Evolutionary conservation across 73 alveolate species (phyloP), one percentile per base, ranked within the genome.

Genomic region (Urostyla sp.): DNA sequence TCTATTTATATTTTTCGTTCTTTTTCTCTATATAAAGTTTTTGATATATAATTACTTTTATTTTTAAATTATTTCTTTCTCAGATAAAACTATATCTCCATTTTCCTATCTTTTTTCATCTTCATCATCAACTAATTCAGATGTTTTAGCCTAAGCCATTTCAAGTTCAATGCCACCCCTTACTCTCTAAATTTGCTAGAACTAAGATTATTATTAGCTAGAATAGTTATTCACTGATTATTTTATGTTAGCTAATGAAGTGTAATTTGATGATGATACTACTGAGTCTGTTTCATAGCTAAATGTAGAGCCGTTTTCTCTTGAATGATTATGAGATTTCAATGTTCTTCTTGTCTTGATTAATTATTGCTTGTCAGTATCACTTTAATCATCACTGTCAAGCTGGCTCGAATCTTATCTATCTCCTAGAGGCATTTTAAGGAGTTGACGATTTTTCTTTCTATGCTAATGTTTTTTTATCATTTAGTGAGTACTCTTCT

Each of bases 401-500:
- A 10, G 10, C 51, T 11, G 20, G 15, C 57, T 28, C 31, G 61
- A 43, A 63, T 4, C 26, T 21, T 49, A 43, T 16, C 30, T 46
- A 2, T 2, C n/a, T 3, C 61, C 79, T 49, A 46, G 44, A 13
- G 83, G 83, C 18, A 69, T 51, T 55, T 75, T 75, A 34, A 75
- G 59, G 7, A 75, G 73, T 44, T 75, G 21, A 24, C 69, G 31
- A 44, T 75, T 75, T 31, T 75, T 20, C 37, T 75, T 75, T 38
- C 87, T 30, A 56, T 50, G 74, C 16, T 75, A 51, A 34, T 40
- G 76, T 78, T 56, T 56, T 51, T 75, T 75, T 20, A 75, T 75
- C 67, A 56, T 53, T 55, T 38, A 28, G 44, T 75, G 72, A 8
- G 83, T 69, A 1, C 72, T 46, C 30, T 75, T 75, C 59, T 75